Conservation (phyloP, 164 flowering plant genomes). For the Berberis thunbergii region DNA sequence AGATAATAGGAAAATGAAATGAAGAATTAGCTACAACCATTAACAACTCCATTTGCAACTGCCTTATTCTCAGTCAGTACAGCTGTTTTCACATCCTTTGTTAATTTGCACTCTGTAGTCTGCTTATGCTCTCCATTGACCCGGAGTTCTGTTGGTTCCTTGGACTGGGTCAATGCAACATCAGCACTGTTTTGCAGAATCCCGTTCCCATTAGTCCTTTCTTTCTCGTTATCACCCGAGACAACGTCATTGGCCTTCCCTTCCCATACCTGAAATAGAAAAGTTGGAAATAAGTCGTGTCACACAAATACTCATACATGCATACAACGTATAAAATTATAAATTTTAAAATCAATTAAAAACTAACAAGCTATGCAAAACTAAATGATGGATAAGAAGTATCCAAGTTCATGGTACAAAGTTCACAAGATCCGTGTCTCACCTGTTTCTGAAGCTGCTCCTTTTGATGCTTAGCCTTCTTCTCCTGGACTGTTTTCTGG, state of each 20-base stretch:
- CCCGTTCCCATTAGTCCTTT: slow-evolving; percentile 19
- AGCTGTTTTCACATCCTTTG: slow-evolving; percentile 26
- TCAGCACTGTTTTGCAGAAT: slow-evolving; percentile 28
- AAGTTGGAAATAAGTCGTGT: neutral
- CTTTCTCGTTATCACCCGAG: slow-evolving; percentile 31
- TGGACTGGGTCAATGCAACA: slow-evolving; percentile 15
- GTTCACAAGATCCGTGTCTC: neutral
- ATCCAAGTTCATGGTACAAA: neutral
- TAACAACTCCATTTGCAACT: slow-evolving; percentile 21
- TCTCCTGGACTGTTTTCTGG: slow-evolving; percentile 1
- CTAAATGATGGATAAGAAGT: neutral
- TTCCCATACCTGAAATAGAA: slow-evolving; percentile 43
- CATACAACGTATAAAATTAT: too few relatives aligned
- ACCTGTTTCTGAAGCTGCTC: neutral
- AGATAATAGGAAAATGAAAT: neutral
- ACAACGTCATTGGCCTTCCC: slow-evolving; percentile 30
- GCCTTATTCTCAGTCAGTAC: slow-evolving; percentile 24
- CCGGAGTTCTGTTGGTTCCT: slow-evolving; percentile 19
- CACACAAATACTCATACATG: too few relatives aligned
- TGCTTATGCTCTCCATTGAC: slow-evolving; percentile 24
- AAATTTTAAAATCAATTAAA: too few relatives aligned
- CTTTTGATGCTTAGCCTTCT: neutral
- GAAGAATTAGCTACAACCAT: neutral
- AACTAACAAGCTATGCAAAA: neutral
- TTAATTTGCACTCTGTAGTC: slow-evolving; percentile 24